Conservation (phyloP, 768 basidiomycete genomes). For the Tylopilus sp. region DNA sequence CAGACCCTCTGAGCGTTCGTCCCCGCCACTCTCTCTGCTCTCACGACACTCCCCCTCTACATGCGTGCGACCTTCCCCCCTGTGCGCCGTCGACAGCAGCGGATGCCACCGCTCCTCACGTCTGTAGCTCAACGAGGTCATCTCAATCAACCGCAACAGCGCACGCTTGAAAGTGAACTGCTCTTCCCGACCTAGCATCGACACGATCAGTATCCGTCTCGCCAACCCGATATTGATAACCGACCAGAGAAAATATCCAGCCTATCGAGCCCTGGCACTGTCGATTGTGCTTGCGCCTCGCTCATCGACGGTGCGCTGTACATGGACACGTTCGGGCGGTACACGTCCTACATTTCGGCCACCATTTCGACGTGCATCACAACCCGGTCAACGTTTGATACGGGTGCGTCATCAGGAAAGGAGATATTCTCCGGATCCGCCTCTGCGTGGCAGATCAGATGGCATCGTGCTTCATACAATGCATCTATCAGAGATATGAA, state of each 20-base stretch:
- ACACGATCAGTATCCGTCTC: neutral
- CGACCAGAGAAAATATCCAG: neutral
- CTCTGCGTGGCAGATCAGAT: neutral
- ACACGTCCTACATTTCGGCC: neutral
- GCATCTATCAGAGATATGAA: neutral
- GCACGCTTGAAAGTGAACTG: neutral
- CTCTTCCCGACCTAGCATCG: neutral
- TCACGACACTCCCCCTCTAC: neutral
- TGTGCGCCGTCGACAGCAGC: neutral
- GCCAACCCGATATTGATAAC: neutral
- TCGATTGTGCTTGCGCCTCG: too few relatives aligned
- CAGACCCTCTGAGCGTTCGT: neutral
- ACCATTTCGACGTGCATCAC: neutral
- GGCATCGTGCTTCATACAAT: neutral
- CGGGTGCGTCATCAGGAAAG: neutral
- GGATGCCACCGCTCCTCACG: neutral
- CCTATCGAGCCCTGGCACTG: too few relatives aligned
- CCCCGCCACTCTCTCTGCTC: neutral
- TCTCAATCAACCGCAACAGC: neutral
- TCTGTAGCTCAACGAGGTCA: neutral
- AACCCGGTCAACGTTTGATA: neutral
- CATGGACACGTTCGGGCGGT: neutral
- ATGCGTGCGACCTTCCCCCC: neutral
- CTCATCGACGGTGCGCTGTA: neutral
- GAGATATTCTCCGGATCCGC: neutral